Evolutionary conservation across 495 filamentous ascomycete species (phyloP).

Genomic region (Penicillium turbatum): DNA sequence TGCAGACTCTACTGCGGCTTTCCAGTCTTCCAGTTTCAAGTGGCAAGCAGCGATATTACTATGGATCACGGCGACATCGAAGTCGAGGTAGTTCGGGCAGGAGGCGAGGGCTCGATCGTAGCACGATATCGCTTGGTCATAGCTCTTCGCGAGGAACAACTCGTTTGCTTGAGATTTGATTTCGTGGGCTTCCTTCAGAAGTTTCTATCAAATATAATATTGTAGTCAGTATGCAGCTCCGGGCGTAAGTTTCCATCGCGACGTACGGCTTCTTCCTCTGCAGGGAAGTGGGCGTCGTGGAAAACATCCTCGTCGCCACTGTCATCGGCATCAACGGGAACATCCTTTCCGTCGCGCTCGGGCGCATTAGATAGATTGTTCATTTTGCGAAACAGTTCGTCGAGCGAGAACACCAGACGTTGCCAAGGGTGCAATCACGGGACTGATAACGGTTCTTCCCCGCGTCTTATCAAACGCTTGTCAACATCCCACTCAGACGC

Average conservation of each 20-base stretch:
- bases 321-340: slow-evolving; percentile 23
- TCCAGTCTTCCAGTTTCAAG: slow-evolving; percentile 82
- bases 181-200: slow-evolving; percentile 66
- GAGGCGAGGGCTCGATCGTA: slow-evolving; percentile 81
- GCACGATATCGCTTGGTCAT: slow-evolving; percentile 79
- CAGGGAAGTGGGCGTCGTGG: slow-evolving; percentile 56
- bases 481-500: neutral
- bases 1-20: slow-evolving; percentile 71
- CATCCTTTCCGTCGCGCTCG: slow-evolving; percentile 12
- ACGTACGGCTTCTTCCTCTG: slow-evolving; percentile 73
- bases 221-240: slow-evolving; percentile 4
- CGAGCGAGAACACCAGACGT: neutral
- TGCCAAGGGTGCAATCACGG: slow-evolving; percentile 22
- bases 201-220: slow-evolving; percentile 39
- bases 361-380: neutral
- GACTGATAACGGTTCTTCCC: slow-evolving; percentile 21
- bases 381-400: slow-evolving; percentile 14
- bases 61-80: slow-evolving; percentile 80
- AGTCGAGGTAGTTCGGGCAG: slow-evolving; percentile 85
- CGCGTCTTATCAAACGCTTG: slow-evolving; percentile 19
- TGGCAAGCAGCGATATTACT: slow-evolving; percentile 91
- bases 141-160: slow-evolving; percentile 66
- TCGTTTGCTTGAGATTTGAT: slow-evolving; percentile 76
- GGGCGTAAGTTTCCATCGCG: neutral
- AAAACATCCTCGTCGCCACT: slow-evolving; percentile 44